Evolutionary conservation across 140 eudicot genomes (phyloP), one percentile per base, ranked within the genome.

Genomic region (Stevia rebaudiana): DNA sequence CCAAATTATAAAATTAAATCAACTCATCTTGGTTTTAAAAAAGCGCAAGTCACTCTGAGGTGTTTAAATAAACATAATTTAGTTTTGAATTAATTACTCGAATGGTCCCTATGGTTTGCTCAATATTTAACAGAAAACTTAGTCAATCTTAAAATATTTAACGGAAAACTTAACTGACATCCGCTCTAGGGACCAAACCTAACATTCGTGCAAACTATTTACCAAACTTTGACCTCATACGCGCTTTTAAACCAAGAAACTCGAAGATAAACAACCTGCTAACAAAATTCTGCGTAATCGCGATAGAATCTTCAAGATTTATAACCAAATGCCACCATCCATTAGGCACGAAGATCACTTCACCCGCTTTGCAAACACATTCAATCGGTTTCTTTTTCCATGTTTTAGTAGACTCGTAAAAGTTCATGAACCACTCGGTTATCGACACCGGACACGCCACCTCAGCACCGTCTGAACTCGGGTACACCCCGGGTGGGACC

Each of bases 251-350:
- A 47, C 12, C 12, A 47, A 47, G 28, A 25, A 48, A 53, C 37
- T 53, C 4, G 6, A 19, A 53, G 2, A 5, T 7, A 61, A 49
- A 19, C 44, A 72, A 91, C 98, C 96, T 91, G 95, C 98, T 88
- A 65, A 88, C 98, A 71, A 74, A 92, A 74, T 92, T 92, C 67
- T 92, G 98, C 19, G 98, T 88, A 58, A 92, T 88, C 59, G 98
- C 98, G 22, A 92, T 78, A 6, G 98, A 92, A 56, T 92, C 96
- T 71, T 92, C 98, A 12, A 92, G 84, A 61, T 92, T 92, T 75
- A 92, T 88, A 58, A 92, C 98, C 83, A 92, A 79, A 88, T 92
- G 98, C 98, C 98, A 92, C 98, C 98, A 92, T 65, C 98, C 98
- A 62, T 83, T 83, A 11, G 98, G 98, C 63, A 92, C 98, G 71